Evolutionary conservation across 305 asterid species (phyloP).

Genomic region (Solanum hybrid): DNA sequence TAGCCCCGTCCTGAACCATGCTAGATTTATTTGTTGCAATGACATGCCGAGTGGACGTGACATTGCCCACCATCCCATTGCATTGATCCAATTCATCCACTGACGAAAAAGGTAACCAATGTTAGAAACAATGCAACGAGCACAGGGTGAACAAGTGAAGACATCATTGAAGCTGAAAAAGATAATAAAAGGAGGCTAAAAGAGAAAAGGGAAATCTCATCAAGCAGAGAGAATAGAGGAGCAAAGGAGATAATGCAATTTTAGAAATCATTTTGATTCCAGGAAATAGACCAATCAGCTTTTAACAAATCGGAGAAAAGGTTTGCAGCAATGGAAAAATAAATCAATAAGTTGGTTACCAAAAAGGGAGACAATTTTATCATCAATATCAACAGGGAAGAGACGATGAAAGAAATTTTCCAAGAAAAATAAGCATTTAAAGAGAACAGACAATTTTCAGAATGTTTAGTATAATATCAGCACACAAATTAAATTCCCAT

Average conservation of each 20-base stretch:
- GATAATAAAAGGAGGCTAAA: neutral
- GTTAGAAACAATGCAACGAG: conserved; percentile 5
- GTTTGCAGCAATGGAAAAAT: neutral
- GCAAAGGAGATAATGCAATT: neutral
- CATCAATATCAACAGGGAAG: neutral
- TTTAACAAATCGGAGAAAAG: neutral
- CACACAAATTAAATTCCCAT: neutral
- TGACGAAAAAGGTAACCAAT: conserved; percentile 19
- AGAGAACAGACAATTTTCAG: neutral
- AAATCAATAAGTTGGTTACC: neutral
- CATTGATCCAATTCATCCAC: conserved; percentile 95
- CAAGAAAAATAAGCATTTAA: neutral
- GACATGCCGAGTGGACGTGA: conserved; percentile 22
- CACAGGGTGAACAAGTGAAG: neutral
- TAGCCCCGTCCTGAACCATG: conserved; percentile 46
- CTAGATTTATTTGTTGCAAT: conserved; percentile 33
- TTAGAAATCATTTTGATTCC: neutral
- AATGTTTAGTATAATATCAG: neutral
- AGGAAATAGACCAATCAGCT: neutral
- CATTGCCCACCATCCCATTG: conserved; percentile 71
- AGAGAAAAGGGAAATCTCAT: neutral
- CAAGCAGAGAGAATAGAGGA: neutral
- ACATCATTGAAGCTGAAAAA: conserved; percentile 4
- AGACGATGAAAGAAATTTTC: neutral
- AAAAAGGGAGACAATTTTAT: neutral